Conservation (phyloP, 306 rosid genomes). For the Inga oerstediana region DNA sequence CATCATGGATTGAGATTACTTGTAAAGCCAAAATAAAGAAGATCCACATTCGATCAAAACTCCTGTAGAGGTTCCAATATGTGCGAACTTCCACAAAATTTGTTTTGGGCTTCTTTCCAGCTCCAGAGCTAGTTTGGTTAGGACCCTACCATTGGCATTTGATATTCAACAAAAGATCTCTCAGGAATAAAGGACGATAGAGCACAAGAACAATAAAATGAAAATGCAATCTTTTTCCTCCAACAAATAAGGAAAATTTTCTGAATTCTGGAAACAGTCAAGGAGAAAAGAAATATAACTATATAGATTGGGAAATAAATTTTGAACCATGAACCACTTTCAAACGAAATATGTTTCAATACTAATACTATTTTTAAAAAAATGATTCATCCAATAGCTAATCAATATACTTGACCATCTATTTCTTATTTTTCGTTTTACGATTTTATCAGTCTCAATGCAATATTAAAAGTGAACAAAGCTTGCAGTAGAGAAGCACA, state of each 20-base stretch:
- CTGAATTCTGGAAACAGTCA: not conserved
- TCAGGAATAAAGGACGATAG: not conserved
- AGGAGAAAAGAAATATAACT: not conserved
- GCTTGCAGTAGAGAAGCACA: not conserved
- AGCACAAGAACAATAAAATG: not conserved
- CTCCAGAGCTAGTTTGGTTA: conserved; percentile 51
- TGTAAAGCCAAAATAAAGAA: conserved; percentile 94
- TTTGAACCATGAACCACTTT: not conserved
- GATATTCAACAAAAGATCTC: conserved; percentile 27
- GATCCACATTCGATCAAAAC: conserved; percentile 99
- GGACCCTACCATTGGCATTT: conserved; percentile 55
- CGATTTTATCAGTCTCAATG: not conserved
- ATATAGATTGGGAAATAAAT: not conserved
- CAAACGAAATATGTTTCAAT: not conserved
- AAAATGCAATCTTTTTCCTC: not conserved
- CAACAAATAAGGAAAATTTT: not conserved
- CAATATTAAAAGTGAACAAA: not conserved
- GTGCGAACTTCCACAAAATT: conserved; percentile 98
- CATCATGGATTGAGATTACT: conserved; percentile 51
- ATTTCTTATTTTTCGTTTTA: not conserved
- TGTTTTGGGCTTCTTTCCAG: conserved; percentile 91
- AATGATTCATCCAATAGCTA: not conserved
- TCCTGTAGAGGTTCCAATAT: conserved; percentile 84
- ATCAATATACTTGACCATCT: not conserved
- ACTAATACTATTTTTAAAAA: not conserved